Evolutionary conservation across 2,329 filamentous ascomycete species (phyloP).

Genomic region (Septoria petroselini): DNA sequence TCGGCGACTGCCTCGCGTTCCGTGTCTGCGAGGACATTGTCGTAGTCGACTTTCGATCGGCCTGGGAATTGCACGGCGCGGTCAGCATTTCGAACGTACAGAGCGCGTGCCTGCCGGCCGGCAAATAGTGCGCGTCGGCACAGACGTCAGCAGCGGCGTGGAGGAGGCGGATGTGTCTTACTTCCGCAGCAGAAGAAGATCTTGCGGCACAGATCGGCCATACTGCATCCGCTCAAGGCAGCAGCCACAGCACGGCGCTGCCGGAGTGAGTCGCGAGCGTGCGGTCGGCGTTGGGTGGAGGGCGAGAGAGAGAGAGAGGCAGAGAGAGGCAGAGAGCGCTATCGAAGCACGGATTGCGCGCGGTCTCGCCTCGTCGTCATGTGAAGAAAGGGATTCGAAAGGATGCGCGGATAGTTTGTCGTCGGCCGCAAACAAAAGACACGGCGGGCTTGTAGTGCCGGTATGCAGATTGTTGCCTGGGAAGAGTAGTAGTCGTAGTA

Average conservation of each 20-base stretch:
- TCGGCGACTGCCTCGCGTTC: constrained; percentile 97
- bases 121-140: neutral
- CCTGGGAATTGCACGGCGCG: constrained; percentile 30
- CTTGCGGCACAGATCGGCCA: constrained; percentile 35
- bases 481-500: too few relatives aligned
- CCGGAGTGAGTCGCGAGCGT: too few relatives aligned
- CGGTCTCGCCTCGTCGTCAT: constrained; percentile 1
- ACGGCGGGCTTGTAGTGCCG: too few relatives aligned
- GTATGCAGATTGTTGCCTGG: too few relatives aligned
- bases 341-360: constrained; percentile 2
- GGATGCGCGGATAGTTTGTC: neutral
- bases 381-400: constrained; percentile 1
- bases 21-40: constrained; percentile 71
- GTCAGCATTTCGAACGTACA: neutral
- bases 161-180: constrained; percentile 23
- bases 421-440: neutral
- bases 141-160: neutral
- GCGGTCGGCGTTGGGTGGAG: neutral
- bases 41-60: constrained; percentile 48
- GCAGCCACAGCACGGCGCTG: constrained; percentile 15
- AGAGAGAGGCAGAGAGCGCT: too few relatives aligned
- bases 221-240: constrained; percentile 23
- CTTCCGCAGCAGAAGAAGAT: constrained; percentile 38
- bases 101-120: too few relatives aligned
- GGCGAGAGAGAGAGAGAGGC: constrained; percentile 1